Evolutionary conservation across 257 asterid genomes (phyloP).

Genomic region (Solanum ossicruentum): DNA sequence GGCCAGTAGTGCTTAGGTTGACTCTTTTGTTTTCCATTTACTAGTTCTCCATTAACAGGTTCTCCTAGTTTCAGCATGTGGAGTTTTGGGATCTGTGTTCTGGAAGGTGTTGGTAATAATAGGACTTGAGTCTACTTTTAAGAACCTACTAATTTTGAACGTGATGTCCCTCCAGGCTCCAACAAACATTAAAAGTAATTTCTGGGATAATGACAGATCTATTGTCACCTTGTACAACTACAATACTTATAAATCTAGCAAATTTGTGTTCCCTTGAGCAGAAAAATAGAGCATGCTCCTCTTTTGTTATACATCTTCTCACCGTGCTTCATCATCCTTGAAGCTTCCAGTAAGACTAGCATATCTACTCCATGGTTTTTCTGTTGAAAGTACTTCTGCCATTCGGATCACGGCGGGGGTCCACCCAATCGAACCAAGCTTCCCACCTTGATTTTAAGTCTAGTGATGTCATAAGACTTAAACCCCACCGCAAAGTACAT

Average conservation of each 20-base stretch:
- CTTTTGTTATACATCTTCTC: not conserved
- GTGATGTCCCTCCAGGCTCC: not conserved
- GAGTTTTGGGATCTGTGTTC: not conserved
- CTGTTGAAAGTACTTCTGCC: not conserved
- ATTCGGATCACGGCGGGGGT: not conserved
- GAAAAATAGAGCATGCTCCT: not conserved
- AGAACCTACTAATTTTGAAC: not conserved
- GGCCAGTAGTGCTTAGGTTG: not conserved
- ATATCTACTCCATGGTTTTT: not conserved
- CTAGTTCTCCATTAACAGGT: not conserved
- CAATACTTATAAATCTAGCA: not conserved
- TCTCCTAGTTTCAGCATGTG: not conserved
- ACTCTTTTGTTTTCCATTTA: not conserved
- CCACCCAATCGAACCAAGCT: not conserved
- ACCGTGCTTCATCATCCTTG: not conserved
- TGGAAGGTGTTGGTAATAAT: not conserved
- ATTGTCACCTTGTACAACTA: not conserved
- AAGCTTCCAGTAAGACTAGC: not conserved
- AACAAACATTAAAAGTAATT: not conserved
- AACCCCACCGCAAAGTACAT: not conserved
- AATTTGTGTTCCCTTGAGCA: not conserved
- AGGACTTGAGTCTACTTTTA: not conserved
- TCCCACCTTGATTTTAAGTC: not conserved
- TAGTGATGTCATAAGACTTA: not conserved
- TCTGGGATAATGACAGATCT: not conserved